Evolutionary conservation across 345 rosid genomes (phyloP), one percentile per base, ranked within the genome.

Genomic region (Citropsis articulata): DNA sequence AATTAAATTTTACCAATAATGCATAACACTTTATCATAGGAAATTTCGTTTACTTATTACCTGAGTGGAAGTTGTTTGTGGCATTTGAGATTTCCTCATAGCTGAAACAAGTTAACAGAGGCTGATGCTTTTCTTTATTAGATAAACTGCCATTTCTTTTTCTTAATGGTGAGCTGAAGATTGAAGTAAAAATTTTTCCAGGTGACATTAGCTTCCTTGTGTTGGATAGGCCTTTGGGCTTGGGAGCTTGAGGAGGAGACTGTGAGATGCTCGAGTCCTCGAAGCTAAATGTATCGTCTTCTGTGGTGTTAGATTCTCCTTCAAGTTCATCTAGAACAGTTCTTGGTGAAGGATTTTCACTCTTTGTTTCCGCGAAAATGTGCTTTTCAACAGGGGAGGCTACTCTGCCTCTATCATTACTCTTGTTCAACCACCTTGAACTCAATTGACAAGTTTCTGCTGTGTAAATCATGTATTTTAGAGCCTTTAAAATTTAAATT

Each of bases 41-140:
- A 27, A 75, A 55, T 14, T 69, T 27, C 14, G 9, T 30, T 7
- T 0, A 31, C 6, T 7, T 59, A 36, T 77, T 60, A 95, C 98
- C 95, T 53, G 89, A 81, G 78, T 91, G 87, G 86, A 95, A 93
- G 71, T 84, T 76, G 66, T 88, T 87, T 22, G 97, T 95, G 31
- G 97, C 96, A 55, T 73, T 87, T 63, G 94, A 86, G 55, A 93
- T 91, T 86, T 95, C 96, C 61, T 85, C 85, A 24, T 88, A 91
- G 82, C 80, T 88, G 87, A 93, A 95, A 85, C 97, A 91, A 45
- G 75, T 88, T 19, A 95, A 77, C 40, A 88, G 73, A 71, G 93
- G 91, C 80, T 85, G 87, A 35, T 76, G 83, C 72, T 82, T 90
- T 77, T 79, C 80, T 36, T 84, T 79, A 28, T 66, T 82, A 21